phyloP scores from a whole-genome alignment of 2,329 filamentous ascomycete species.

The Colletotrichum orchidophilum region DNA sequence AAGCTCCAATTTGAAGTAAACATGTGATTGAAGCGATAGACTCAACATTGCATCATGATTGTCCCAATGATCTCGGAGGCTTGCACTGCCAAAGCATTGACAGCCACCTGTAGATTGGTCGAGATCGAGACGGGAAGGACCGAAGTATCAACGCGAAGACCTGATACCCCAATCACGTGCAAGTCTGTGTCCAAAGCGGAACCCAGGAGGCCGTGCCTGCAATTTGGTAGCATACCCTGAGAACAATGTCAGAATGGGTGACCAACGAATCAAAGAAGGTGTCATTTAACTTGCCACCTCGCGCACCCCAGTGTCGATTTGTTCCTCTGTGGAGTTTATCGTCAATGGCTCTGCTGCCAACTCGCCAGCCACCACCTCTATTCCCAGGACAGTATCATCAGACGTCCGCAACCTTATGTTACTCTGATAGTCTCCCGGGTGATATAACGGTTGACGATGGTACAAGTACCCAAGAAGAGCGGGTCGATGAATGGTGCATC shows the following conservation, averaged over 20 bases:
- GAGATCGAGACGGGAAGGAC: slow-evolving; percentile 43
- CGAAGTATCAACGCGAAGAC: slow-evolving; percentile 35
- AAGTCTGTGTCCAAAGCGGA: slow-evolving; percentile 49
- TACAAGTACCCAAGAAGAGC: slow-evolving; percentile 43
- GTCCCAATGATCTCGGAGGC: slow-evolving; percentile 62
- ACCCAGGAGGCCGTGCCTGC: slow-evolving; percentile 44
- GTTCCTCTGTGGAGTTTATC: slow-evolving; percentile 38
- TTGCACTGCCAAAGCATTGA: slow-evolving; percentile 67
- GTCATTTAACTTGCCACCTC: slow-evolving; percentile 30
- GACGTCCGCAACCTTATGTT: slow-evolving; percentile 28
- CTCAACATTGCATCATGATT: neutral
- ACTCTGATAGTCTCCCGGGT: slow-evolving; percentile 28
- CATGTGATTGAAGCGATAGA: neutral
- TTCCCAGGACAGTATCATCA: slow-evolving; percentile 24
- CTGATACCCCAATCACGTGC: slow-evolving; percentile 42
- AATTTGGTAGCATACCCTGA: slow-evolving; percentile 41
- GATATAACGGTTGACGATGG: slow-evolving; percentile 42
- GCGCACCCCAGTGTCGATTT: slow-evolving; percentile 40
- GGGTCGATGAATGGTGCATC: slow-evolving; percentile 40
- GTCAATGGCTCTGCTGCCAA: slow-evolving; percentile 34
- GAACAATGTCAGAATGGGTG: slow-evolving; percentile 41
- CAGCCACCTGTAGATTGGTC: slow-evolving; percentile 59
- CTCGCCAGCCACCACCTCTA: slow-evolving; percentile 36
- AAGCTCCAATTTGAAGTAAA: no score
- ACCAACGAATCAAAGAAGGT: slow-evolving; percentile 31